Evolutionary conservation across 768 basidiomycete species (phyloP), one percentile per base, ranked within the genome.

Genomic region (Lanmaoa rubissima): DNA sequence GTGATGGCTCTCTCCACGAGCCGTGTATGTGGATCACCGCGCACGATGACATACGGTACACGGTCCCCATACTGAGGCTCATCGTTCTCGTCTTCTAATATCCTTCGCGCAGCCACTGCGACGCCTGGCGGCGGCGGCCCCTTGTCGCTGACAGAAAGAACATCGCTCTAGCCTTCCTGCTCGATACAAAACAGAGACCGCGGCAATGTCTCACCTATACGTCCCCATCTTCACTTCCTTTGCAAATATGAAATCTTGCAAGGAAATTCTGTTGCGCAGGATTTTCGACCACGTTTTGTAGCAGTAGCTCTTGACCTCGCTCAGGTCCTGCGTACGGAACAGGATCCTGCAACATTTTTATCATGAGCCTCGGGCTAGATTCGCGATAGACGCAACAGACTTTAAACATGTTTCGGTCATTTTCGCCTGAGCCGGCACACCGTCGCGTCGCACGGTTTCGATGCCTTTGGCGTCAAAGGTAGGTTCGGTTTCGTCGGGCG

Each of bases 391-490:
- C 13, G 11, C 1, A 0, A 68, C 79, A 60, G 63, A 96, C 95
- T 94, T 97, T 51, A 98, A 70, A 63, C 87, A 89, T 6, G 79
- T 84, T 71, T 98, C 96, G 1, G 88, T 84, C 85, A 98, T 94
- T 75, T 97, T 98, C 65, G 85, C 82, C 68, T 94, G 92, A 0
- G 94, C 97, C 5, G 84, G 82, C 32, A 97, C 85, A 11, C 94
- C 94, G 65, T 99, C 97, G 56, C 97, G 78, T 6, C 97, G 82
- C 32, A 98, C 90, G 1, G 94, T 98, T 73, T 99, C 97, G 51
- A 99, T 98, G 1, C 97, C 97, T 69, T 99, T 98, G 7, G 94
- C 97, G 63, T 99, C 96, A 63, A 98, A 97, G 0, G 73, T 76
- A 2, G 94, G 92, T 45, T 87, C 85, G 1, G 55, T 69, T 13